Conservation (phyloP, 2,329 filamentous ascomycete species). For the Botrytis tulipae region DNA sequence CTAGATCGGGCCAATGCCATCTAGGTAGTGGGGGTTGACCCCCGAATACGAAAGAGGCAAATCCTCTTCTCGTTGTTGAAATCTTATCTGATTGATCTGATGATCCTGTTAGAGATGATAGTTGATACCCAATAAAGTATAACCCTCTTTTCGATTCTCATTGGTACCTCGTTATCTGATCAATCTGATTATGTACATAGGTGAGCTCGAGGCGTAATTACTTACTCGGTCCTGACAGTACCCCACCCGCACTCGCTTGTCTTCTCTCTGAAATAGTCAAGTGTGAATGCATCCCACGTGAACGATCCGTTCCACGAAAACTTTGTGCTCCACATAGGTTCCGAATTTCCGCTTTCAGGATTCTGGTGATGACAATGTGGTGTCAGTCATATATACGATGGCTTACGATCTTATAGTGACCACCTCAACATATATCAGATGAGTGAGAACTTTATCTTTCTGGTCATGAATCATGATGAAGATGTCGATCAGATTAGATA, state of each 20-base stretch:
- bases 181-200: constrained; percentile 2
- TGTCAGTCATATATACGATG: neutral
- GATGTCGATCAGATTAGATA: constrained; percentile 6
- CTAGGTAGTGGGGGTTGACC: neutral
- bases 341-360: neutral
- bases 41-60: neutral
- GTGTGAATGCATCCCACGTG: neutral
- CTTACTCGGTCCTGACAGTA: neutral
- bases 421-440: neutral
- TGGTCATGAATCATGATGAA: neutral
- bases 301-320: neutral
- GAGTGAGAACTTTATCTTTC: neutral
- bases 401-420: neutral
- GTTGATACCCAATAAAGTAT: neutral
- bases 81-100: constrained; percentile 13
- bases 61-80: neutral
- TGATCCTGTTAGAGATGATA: neutral
- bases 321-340: neutral
- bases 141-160: neutral
- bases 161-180: constrained; percentile 10
- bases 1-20: neutral
- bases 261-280: neutral
- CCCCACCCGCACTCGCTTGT: constrained; percentile 7
- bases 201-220: neutral
- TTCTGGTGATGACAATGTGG: neutral